phyloP scores from a whole-genome alignment of 1,284 basidiomycete species.

The Irpex rosettiformis region DNA sequence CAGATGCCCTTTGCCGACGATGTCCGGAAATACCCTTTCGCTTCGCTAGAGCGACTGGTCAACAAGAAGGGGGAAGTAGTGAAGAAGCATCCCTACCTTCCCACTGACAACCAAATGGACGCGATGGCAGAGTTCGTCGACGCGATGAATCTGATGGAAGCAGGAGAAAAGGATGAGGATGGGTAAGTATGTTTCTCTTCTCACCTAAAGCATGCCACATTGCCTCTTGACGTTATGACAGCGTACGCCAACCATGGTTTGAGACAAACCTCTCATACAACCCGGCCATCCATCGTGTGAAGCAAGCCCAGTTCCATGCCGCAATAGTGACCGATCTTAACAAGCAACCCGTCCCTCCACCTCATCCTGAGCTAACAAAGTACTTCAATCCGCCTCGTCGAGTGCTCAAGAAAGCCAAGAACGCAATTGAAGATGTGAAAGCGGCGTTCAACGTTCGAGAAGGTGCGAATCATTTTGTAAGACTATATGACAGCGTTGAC shows the following conservation, averaged over 20 bases:
- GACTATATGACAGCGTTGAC: background rate
- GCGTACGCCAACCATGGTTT: conserved; percentile 72
- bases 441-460: conserved; percentile 70
- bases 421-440: conserved; percentile 60
- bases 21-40: conserved; percentile 82
- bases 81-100: conserved; percentile 77
- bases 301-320: conserved; percentile 89
- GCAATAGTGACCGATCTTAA: conserved; percentile 74
- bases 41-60: conserved; percentile 74
- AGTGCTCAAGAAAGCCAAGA: conserved; percentile 56
- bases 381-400: conserved; percentile 79
- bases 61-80: conserved; percentile 76
- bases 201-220: background rate
- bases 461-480: conserved; percentile 37
- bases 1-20: conserved; percentile 97
- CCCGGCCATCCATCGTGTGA: conserved; percentile 86
- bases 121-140: conserved; percentile 88
- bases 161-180: conserved; percentile 66
- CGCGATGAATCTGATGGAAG: conserved; percentile 81
- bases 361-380: conserved; percentile 80
- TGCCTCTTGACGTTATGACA: conserved; percentile 24
- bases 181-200: conserved; percentile 42
- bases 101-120: conserved; percentile 73
- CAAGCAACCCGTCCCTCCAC: conserved; percentile 75
- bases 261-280: conserved; percentile 78